Percentiles rank a stretch among this genome's conserved stretches.
Evolutionary conservation across 768 basidiomycete species (phyloP).

Genomic region (Suillus brevipes): DNA sequence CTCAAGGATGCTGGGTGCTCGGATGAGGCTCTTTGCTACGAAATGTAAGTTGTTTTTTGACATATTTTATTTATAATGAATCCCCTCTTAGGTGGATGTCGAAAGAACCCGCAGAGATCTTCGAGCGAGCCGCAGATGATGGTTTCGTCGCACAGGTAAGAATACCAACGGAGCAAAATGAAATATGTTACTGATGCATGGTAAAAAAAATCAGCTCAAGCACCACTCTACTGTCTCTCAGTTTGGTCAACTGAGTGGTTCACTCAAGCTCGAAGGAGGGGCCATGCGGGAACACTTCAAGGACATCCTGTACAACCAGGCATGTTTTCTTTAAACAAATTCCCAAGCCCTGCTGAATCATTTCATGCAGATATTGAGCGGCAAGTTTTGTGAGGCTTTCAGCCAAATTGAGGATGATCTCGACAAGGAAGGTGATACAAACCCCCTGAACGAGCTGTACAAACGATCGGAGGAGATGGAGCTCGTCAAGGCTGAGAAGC

Average conservation of each 20-base stretch:
- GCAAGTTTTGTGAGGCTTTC: constrained; percentile 57
- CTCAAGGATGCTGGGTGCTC: constrained; percentile 66
- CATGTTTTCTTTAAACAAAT: constrained; percentile 17
- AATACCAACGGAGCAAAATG: background rate
- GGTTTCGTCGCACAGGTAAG: constrained; percentile 59
- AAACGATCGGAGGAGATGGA: constrained; percentile 50
- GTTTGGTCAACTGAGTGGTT: constrained; percentile 60
- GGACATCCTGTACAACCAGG: constrained; percentile 59
- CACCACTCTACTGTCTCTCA: constrained; percentile 63
- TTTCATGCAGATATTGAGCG: constrained; percentile 49
- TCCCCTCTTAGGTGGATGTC: constrained; percentile 60
- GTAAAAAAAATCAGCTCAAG: constrained; percentile 43
- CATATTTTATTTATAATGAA: background rate
- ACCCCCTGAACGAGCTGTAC: constrained; percentile 58
- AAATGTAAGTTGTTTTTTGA: constrained; percentile 45
- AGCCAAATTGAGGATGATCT: constrained; percentile 55
- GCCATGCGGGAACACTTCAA: constrained; percentile 52
- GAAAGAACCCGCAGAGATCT: constrained; percentile 68
- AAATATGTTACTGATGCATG: background rate
- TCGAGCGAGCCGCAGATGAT: constrained; percentile 66
- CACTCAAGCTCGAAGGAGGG: constrained; percentile 55
- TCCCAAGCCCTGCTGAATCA: background rate
- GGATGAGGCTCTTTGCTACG: constrained; percentile 65
- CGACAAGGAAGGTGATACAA: constrained; percentile 53
- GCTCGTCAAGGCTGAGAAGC: constrained; percentile 57